Conservation (phyloP, 2,329 filamentous ascomycete genomes). For the Aspergillus brunneoviolaceus region DNA sequence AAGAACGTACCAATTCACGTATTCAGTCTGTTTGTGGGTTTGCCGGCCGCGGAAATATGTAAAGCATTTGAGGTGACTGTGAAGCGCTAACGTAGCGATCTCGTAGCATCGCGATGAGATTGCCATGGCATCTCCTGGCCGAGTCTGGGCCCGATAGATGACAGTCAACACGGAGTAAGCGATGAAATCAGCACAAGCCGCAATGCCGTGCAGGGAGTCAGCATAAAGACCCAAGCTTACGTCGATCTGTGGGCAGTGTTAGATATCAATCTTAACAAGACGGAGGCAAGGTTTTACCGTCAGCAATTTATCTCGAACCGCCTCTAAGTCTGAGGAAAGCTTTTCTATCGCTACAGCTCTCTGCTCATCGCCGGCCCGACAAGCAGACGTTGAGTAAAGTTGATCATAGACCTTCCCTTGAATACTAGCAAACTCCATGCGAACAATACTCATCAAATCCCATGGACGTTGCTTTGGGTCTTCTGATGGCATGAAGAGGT, state of each 20-base stretch:
- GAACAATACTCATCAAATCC: constrained; percentile 26
- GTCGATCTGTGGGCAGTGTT: constrained; percentile 18
- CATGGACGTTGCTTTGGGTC: constrained; percentile 21
- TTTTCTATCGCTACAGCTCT: constrained; percentile 18
- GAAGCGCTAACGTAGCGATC: constrained; percentile 24
- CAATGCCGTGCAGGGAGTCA: constrained; percentile 27
- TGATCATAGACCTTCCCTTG: constrained; percentile 28
- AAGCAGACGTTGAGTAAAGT: constrained; percentile 24
- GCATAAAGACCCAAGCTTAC: constrained; percentile 24
- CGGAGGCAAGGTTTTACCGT: constrained; percentile 13
- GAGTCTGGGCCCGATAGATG: constrained; percentile 27
- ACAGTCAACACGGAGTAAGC: constrained; percentile 26
- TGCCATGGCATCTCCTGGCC: constrained; percentile 23
- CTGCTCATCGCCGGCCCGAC: constrained; percentile 14
- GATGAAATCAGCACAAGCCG: constrained; percentile 28
- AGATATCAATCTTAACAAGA: background rate
- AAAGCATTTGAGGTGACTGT: constrained; percentile 29
- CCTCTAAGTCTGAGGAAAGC: constrained; percentile 24
- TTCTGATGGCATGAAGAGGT: constrained; percentile 18
- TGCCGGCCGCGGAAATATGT: constrained; percentile 25
- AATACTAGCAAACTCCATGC: constrained; percentile 22
- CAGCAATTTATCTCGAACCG: constrained; percentile 23
- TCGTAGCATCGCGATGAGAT: constrained; percentile 29
- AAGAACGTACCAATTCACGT: constrained; percentile 25
- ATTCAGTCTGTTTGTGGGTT: constrained; percentile 29